Evolutionary conservation across 1,139 yeast genomes (phyloP).

Genomic region (Ogataea hybrid): DNA sequence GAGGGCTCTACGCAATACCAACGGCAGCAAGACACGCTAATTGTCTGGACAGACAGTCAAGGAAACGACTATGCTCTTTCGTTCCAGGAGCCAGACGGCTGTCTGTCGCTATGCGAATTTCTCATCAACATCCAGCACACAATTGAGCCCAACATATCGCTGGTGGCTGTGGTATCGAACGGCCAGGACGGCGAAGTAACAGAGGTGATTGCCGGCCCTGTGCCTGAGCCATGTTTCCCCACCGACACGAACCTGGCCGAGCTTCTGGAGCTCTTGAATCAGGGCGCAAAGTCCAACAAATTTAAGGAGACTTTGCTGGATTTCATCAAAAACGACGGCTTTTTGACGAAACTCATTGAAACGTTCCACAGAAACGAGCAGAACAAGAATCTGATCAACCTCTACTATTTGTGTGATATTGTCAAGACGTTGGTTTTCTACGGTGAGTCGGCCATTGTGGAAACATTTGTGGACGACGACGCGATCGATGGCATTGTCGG

Average conservation of each 20-base stretch:
- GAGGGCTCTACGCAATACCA: constrained; percentile 83
- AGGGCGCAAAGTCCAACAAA: constrained; percentile 56
- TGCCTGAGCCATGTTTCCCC: constrained; percentile 64
- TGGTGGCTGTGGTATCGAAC: constrained; percentile 67
- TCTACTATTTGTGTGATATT: constrained; percentile 70
- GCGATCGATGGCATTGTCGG: constrained; percentile 67
- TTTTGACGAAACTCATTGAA: constrained; percentile 49
- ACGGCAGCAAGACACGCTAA: constrained; percentile 89
- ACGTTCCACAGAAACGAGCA: constrained; percentile 58
- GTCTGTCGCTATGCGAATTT: constrained; percentile 80
- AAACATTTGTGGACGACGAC: constrained; percentile 61
- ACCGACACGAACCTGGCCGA: constrained; percentile 45
- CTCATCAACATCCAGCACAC: constrained; percentile 65
- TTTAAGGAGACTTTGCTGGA: constrained; percentile 53
- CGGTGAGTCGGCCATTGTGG: constrained; percentile 69
- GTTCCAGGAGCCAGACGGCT: constrained; percentile 91
- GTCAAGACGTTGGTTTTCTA: constrained; percentile 66
- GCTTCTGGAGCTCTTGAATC: constrained; percentile 51
- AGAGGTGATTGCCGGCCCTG: constrained; percentile 80
- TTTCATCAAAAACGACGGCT: constrained; percentile 49
- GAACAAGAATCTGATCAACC: constrained; percentile 44
- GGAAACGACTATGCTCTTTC: constrained; percentile 86
- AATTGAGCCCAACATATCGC: constrained; percentile 65
- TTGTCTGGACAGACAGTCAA: constrained; percentile 85
- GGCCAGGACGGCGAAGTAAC: constrained; percentile 48